Base-by-base conservation (phyloP, 306 rosid species). In the Malus sylvestris region DNA sequence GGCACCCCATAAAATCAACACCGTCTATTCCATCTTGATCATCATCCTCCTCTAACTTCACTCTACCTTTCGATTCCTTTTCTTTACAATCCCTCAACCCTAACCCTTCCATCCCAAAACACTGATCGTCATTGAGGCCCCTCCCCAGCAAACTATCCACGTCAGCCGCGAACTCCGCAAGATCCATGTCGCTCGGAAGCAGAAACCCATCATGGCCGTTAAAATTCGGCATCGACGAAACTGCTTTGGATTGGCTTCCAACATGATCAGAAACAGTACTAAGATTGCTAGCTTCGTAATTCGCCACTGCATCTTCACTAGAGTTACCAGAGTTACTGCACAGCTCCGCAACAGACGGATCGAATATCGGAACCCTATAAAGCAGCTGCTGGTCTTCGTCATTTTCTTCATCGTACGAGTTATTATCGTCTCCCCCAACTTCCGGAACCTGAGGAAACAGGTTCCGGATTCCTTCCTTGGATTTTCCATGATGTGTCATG, bases 111-210 rank as follows among this genome's bases (percentile, higher is more conserved):
- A 96, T 96, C 12, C 93, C 97, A 7, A 96, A 80, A 32, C 93
- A 88, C 87, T 86, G 88, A 53, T 84, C 89, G 52, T 84, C 85
- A 52, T 92, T 96, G 6, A 90, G 79, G 7, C 91, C 93, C 52
- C 81, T 85, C 1, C 99, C 97, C 81, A 96, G 72, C 35, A 96
- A 80, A 69, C 91, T 92, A 80, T 96, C 99, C 11, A 96, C 99
- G 49, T 96, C 97, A 6, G 97, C 99, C 0, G 99, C 93, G 62
- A 95, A 95, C 71, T 92, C 91, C 4, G 84, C 96, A 8, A 89
- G 87, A 29, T 96, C 98, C 82, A 76, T 82, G 40, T 91, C 97
- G 1, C 89, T 84, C 12, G 92, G 91, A 73, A 85, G 77, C 20
- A 27, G 75, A 79, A 89, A 74, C 49, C 86, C 92, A 18, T 80